These are phyloP conservation scores for Trypanosoma scelopori DNA, from an alignment of 208 protist species.

Conservation along the genomic window DNA sequence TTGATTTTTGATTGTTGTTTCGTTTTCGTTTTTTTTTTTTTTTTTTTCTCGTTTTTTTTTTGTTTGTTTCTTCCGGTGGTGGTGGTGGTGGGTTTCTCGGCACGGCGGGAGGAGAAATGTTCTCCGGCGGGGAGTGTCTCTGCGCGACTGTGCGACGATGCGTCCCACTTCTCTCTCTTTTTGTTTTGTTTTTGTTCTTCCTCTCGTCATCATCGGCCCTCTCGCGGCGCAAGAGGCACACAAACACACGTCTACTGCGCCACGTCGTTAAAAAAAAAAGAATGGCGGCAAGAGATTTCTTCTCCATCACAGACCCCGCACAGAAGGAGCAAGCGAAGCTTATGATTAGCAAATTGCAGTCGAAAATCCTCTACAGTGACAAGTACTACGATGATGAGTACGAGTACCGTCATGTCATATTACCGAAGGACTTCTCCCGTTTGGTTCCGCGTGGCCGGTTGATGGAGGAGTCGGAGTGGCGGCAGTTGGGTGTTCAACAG, in stretches of 20 bases:
- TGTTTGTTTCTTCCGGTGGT: too few species aligned
- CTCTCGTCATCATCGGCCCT: conserved; percentile 1
- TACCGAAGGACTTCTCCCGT: conserved; percentile 95
- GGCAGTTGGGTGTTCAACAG: conserved; percentile 97
- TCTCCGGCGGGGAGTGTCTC: too few species aligned
- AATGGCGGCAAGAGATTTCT: conserved; percentile 67
- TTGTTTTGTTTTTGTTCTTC: conserved; percentile 15
- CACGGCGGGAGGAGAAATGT: too few species aligned
- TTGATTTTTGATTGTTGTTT: too few species aligned
- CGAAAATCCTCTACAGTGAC: conserved; percentile 95
- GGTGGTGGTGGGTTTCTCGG: too few species aligned
- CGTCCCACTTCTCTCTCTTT: conserved; percentile 10
- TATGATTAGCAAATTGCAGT: conserved; percentile 84
- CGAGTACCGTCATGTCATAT: conserved; percentile 98
- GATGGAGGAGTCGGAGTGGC: conserved; percentile 96
- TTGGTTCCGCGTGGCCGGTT: conserved; percentile 89
- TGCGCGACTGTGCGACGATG: too few species aligned
- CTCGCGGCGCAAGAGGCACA: not conserved
- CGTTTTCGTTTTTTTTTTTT: too few species aligned
- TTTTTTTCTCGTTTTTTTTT: too few species aligned
- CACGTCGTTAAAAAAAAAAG: conserved; percentile 5
- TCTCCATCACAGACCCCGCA: conserved; percentile 68
- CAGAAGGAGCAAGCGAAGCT: conserved; percentile 62
- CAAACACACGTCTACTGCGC: not conserved
- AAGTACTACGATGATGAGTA: conserved; percentile 96